Base-by-base conservation (phyloP, 805 yeast genomes). In the Candida nemodendra region DNA sequence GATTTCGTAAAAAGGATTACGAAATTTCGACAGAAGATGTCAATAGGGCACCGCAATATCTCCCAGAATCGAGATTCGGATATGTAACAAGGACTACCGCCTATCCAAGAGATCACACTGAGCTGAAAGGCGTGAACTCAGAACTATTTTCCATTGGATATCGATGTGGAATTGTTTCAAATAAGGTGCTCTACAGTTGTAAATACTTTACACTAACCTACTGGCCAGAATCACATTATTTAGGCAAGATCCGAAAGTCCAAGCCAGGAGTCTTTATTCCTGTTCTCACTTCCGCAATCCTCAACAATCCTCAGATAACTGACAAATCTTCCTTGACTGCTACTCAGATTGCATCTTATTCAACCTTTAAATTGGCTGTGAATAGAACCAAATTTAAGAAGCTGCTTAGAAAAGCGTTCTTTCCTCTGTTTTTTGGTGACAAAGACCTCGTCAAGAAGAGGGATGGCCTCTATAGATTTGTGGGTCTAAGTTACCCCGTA, bases 181-280 rank as follows among this genome's bases (percentile, higher is more conserved):
- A 38, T n/a, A 43, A 38, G 27, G 23, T 42, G 2, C 18, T 49
- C 3, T 48, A 48, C 30, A 30, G 26, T 8, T 51, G 59, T 31
- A 50, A 48, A 17, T 53, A 45, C 34, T 61, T 60, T 30, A 13
- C 32, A 3, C 12, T 59, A 11, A 18, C 23, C 4, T 64, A 43
- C 36, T 54, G 47, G 38, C 59, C 53, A 12, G 36, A 42, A 13
- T 14, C 33, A 1, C 55, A 54, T 32, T 54, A 37, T 27, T 3
- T 57, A 15, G 57, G 58, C 1, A 44, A 41, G 29, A 48, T 54
- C 4, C 37, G 66, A n/a, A 64, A 64, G 32, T 57, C 66, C 0
- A 50, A 42, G 16, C 69, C 69, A 1, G 62, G 59, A 0, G 11
- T 61, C 1, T 23, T 54, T 27, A 30, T 59, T 7, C 16, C 38